phyloP scores from a whole-genome alignment of 2,329 filamentous ascomycete species.

The Ambrosiella xylebori region DNA sequence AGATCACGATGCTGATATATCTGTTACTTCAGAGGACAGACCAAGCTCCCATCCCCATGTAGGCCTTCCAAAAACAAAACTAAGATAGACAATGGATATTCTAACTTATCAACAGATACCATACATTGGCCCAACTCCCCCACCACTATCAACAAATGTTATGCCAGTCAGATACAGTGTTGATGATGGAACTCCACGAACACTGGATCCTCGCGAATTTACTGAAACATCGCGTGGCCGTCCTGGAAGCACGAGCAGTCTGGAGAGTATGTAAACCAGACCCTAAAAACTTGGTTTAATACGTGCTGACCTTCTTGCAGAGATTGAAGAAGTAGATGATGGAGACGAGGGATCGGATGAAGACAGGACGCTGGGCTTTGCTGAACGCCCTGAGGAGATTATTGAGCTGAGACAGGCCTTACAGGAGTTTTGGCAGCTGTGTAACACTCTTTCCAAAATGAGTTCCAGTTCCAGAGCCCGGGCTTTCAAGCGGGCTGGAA shows the following conservation, averaged over 20 bases:
- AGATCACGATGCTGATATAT: slow-evolving; percentile 3
- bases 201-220: slow-evolving; percentile 66
- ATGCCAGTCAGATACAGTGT: slow-evolving; percentile 46
- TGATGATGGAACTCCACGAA: slow-evolving; percentile 60
- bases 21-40: slow-evolving; percentile 1
- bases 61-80: neutral
- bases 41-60: neutral
- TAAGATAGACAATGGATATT: neutral
- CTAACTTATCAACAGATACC: neutral
- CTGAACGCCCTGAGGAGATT: slow-evolving; percentile 39
- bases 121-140: slow-evolving; percentile 33
- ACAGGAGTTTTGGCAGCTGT: slow-evolving; percentile 82
- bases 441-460: slow-evolving; percentile 72
- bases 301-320: slow-evolving; percentile 17
- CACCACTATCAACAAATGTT: slow-evolving; percentile 60
- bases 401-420: slow-evolving; percentile 57
- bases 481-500: slow-evolving; percentile 58
- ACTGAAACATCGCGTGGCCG: slow-evolving; percentile 40
- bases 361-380: neutral
- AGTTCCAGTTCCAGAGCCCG: slow-evolving; percentile 70
- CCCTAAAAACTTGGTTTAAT: neutral
- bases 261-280: slow-evolving; percentile 45
- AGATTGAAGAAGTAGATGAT: slow-evolving; percentile 34
- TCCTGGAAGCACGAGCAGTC: slow-evolving; percentile 53
- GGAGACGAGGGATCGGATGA: slow-evolving; percentile 35